Conservation (phyloP, 2,329 filamentous ascomycete species). For the Xylariaceae sp. region DNA sequence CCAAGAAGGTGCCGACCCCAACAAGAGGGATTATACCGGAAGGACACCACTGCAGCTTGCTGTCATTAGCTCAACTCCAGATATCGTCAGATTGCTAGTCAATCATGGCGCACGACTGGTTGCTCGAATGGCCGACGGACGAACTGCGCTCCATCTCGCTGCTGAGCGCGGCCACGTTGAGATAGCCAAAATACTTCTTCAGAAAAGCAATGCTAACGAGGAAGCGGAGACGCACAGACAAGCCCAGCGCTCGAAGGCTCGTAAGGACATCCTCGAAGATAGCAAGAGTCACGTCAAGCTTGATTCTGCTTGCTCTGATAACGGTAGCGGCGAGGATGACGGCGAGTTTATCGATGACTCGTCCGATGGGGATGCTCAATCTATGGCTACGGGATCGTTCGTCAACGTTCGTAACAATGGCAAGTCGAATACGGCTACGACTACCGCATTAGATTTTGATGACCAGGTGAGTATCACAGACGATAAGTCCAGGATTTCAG, state of each 20-base stretch:
- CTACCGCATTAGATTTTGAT: slow-evolving; percentile 45
- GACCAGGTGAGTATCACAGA: slow-evolving; percentile 39
- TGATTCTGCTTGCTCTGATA: slow-evolving; percentile 25
- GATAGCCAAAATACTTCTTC: slow-evolving; percentile 68
- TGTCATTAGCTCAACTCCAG: slow-evolving; percentile 60
- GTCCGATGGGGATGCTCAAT: slow-evolving; percentile 48
- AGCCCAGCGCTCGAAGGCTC: slow-evolving; percentile 44
- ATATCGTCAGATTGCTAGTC: slow-evolving; percentile 68
- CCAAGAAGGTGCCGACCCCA: slow-evolving; percentile 65
- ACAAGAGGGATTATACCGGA: slow-evolving; percentile 73
- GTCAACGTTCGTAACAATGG: slow-evolving; percentile 58
- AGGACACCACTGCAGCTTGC: slow-evolving; percentile 76
- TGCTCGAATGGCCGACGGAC: slow-evolving; percentile 71
- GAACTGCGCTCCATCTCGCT: slow-evolving; percentile 78
- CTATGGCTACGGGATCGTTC: slow-evolving; percentile 66
- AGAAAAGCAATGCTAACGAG: slow-evolving; percentile 71
- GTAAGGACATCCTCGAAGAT: slow-evolving; percentile 29
- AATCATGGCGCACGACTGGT: slow-evolving; percentile 69
- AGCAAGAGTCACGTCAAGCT: slow-evolving; percentile 19
- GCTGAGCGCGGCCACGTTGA: slow-evolving; percentile 63
- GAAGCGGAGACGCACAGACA: slow-evolving; percentile 59
- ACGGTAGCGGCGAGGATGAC: slow-evolving; percentile 34
- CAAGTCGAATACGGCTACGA: slow-evolving; percentile 39
- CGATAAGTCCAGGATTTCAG: neutral
- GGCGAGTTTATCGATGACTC: slow-evolving; percentile 45